Evolutionary conservation across 106 monocot genomes (phyloP).

Genomic region (Alisma plantagoaquatica): DNA sequence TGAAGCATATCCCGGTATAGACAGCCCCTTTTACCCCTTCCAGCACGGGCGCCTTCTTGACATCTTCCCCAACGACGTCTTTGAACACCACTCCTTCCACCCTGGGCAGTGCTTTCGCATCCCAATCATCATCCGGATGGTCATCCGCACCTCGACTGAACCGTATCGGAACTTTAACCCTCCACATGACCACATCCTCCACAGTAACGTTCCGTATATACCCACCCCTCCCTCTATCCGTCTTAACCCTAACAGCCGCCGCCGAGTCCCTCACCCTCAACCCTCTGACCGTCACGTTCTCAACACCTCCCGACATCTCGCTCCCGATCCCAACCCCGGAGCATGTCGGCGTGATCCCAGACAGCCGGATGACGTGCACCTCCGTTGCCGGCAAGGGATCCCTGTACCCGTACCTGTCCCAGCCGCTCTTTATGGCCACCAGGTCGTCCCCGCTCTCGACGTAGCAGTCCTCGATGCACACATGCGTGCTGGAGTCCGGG

Average conservation of each 20-base stretch:
- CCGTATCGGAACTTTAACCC: slow-evolving; percentile 66
- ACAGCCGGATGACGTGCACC: slow-evolving; percentile 53
- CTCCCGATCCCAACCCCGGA: slow-evolving; percentile 87
- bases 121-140: slow-evolving; percentile 59
- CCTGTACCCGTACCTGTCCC: slow-evolving; percentile 81
- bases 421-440: slow-evolving; percentile 87
- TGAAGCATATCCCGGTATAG: slow-evolving; percentile 48
- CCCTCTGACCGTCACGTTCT: slow-evolving; percentile 42
- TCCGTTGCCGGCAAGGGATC: slow-evolving; percentile 52
- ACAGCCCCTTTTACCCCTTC: slow-evolving; percentile 48
- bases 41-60: slow-evolving; percentile 43
- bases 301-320: slow-evolving; percentile 88
- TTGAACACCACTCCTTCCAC: slow-evolving; percentile 30
- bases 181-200: slow-evolving; percentile 42
- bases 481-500: slow-evolving; percentile 64
- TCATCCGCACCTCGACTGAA: slow-evolving; percentile 76
- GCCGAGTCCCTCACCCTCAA: slow-evolving; percentile 69
- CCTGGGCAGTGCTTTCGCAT: slow-evolving; percentile 54
- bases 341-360: slow-evolving; percentile 89
- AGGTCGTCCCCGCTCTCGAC: slow-evolving; percentile 91
- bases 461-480: slow-evolving; percentile 93
- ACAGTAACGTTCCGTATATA: slow-evolving; percentile 73
- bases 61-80: slow-evolving; percentile 33
- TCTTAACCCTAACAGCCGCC: slow-evolving; percentile 58
- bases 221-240: slow-evolving; percentile 74